Evolutionary conservation across 2,329 filamentous ascomycete species (phyloP).

Genomic region (Pyrenochaeta sp.): DNA sequence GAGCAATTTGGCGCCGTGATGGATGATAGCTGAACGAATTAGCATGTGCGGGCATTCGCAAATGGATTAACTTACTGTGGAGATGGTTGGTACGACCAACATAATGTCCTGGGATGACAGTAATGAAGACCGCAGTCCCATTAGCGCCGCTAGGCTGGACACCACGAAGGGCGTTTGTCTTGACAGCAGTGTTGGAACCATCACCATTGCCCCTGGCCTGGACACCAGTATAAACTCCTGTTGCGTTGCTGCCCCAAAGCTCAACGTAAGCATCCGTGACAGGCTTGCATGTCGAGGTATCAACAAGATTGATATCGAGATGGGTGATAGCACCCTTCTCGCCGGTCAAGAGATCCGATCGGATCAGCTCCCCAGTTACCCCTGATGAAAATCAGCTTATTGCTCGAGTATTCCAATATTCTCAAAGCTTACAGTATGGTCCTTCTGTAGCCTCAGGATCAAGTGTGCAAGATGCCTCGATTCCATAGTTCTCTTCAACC

Average conservation of each 20-base stretch:
- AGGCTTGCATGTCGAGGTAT: conserved; percentile 61
- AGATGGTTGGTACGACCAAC: conserved; percentile 41
- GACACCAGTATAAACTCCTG: conserved; percentile 58
- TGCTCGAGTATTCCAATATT: not conserved
- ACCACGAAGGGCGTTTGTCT: conserved; percentile 56
- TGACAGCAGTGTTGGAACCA: conserved; percentile 32
- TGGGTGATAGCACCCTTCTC: conserved; percentile 59
- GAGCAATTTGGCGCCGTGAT: conserved; percentile 49
- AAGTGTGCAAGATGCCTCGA: conserved; percentile 40
- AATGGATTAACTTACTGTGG: conserved; percentile 31
- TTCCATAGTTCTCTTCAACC: conserved; percentile 35
- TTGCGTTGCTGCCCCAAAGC: conserved; percentile 54
- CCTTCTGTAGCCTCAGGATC: conserved; percentile 43
- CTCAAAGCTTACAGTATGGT: conserved; percentile 39
- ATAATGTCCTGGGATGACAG: conserved; percentile 55
- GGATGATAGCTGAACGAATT: conserved; percentile 39
- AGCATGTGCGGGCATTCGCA: not conserved
- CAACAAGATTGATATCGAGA: conserved; percentile 63
- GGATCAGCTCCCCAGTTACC: conserved; percentile 60
- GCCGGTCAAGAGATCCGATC: conserved; percentile 57
- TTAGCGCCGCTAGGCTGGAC: conserved; percentile 56
- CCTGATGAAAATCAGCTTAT: conserved; percentile 22
- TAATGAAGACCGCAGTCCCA: conserved; percentile 59
- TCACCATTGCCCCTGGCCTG: conserved; percentile 45
- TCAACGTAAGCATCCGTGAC: conserved; percentile 60